A percentile compares a stretch with the other conserved stretches of the same genome.
These are phyloP conservation scores for Paecilomyces variotii DNA, from an alignment of 2,329 filamentous ascomycete genomes.

Conservation along the genomic window DNA sequence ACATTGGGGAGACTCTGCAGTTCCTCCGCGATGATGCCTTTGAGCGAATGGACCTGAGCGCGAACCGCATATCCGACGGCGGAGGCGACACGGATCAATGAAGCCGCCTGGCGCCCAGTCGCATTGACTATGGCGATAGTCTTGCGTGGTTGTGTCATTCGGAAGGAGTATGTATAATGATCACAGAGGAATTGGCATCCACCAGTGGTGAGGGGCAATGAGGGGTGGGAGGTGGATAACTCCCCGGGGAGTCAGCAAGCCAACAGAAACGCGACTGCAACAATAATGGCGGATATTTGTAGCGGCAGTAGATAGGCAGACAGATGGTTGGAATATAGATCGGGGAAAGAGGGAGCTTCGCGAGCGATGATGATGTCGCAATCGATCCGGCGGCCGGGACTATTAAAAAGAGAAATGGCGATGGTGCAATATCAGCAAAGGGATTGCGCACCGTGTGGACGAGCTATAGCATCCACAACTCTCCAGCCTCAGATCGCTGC, in stretches of 20 bases:
- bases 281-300: background rate
- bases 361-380: slow-evolving; percentile 11
- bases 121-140: slow-evolving; percentile 93
- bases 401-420: slow-evolving; percentile 4
- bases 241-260: background rate
- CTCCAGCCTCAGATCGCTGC: slow-evolving; percentile 1
- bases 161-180: slow-evolving; percentile 7
- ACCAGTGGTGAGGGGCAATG: slow-evolving; percentile 2
- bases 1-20: slow-evolving; percentile 76
- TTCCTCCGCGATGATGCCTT: slow-evolving; percentile 82
- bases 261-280: background rate
- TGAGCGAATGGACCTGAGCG: slow-evolving; percentile 79
- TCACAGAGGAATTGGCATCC: background rate
- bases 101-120: slow-evolving; percentile 90
- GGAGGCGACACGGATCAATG: slow-evolving; percentile 85
- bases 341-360: background rate
- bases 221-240: slow-evolving; percentile 1
- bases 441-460: slow-evolving; percentile 1
- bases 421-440: slow-evolving; percentile 13
- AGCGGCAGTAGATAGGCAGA: too few species aligned
- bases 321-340: background rate
- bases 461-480: slow-evolving; percentile 1
- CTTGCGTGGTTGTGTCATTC: slow-evolving; percentile 50
- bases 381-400: slow-evolving; percentile 3
- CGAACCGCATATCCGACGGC: slow-evolving; percentile 90